Base-by-base conservation (phyloP, 148 eudicot genomes). In the Spergularia marina region DNA sequence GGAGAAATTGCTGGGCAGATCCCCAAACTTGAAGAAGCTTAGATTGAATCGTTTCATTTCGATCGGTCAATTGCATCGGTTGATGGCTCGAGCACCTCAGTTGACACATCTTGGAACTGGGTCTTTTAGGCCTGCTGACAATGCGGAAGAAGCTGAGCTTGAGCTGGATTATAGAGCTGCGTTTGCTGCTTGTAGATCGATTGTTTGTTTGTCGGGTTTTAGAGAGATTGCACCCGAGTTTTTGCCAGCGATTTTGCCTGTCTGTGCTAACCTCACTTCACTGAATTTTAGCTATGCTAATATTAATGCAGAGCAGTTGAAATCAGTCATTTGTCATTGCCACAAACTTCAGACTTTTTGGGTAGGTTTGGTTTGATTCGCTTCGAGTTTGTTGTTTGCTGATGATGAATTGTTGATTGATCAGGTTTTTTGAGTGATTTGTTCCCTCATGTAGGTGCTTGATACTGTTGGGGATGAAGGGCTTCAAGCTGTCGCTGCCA, bases 401-500 rank as follows among this genome's bases (percentile, higher is more conserved):
- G 25, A 1, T 21, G 1, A 47, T 73, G 5, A 62, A 20, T 12
- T 30, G 12, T 44, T 23, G 51, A 25, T 51, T 59, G 17, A 12
- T 76, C 20, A 7, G 17, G 55, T 25, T 53, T 71, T 77, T 1
- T 61, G 41, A 25, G 58, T 53, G 15, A 12, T 72, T 30, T 67
- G 51, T 72, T 52, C 57, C 18, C 65, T 14, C 71, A 41, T 80
- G 21, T 80, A 92, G 97, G 97, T 82, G 12, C 87, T 92, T 56
- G 97, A 92, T 83, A 83, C 97, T 16, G 83, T 90, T 21, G 74
- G 89, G 73, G 97, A 92, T 77, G 94, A 92, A 78, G 97, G 97
- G 70, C 91, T 92, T 61, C 86, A 87, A 75, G 94, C 94, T 55
- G 97, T 90, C 41, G 88, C 94, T 52, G 86, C 86, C 34, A 86